phyloP scores from a whole-genome alignment of 2,329 filamentous ascomycete species.

The Aureobasidium subglaciale region DNA sequence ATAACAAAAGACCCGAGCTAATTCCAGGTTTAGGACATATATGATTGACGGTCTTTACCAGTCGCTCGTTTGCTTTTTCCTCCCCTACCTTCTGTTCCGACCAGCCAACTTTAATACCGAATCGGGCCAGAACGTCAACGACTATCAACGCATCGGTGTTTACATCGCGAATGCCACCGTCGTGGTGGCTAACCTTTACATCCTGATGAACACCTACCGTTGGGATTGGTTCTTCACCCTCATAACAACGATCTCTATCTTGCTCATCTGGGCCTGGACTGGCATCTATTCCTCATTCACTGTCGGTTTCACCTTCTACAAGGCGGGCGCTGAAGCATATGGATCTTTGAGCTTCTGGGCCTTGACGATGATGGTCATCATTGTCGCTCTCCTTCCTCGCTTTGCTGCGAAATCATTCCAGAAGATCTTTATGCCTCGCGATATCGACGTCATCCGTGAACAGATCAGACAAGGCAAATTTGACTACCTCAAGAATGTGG shows the following conservation, averaged over 20 bases:
- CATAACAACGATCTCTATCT: slow-evolving; percentile 70
- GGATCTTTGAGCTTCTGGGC: slow-evolving; percentile 81
- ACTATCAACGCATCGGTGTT: slow-evolving; percentile 76
- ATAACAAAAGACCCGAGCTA: not conserved
- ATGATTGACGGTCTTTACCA: slow-evolving; percentile 95
- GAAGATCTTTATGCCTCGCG: slow-evolving; percentile 88
- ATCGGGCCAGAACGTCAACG: slow-evolving; percentile 69
- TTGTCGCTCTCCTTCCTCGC: slow-evolving; percentile 78
- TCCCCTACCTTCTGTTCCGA: slow-evolving; percentile 74
- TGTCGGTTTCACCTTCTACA: slow-evolving; percentile 61
- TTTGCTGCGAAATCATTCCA: slow-evolving; percentile 82
- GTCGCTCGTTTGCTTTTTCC: slow-evolving; percentile 86
- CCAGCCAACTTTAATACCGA: slow-evolving; percentile 61
- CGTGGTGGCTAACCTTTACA: slow-evolving; percentile 85
- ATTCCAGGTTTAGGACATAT: slow-evolving; percentile 50
- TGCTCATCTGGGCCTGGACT: slow-evolving; percentile 94
- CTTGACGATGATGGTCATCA: slow-evolving; percentile 66
- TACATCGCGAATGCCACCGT: slow-evolving; percentile 81
- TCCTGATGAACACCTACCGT: slow-evolving; percentile 90
- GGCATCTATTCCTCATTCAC: slow-evolving; percentile 69
- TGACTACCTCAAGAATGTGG: slow-evolving; percentile 58
- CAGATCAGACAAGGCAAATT: slow-evolving; percentile 80
- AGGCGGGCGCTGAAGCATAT: slow-evolving; percentile 71
- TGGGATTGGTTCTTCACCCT: slow-evolving; percentile 97
- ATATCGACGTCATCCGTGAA: slow-evolving; percentile 92